Conservation (phyloP, 2,329 filamentous ascomycete species). For the Stagonosporopsis rhizophila region DNA sequence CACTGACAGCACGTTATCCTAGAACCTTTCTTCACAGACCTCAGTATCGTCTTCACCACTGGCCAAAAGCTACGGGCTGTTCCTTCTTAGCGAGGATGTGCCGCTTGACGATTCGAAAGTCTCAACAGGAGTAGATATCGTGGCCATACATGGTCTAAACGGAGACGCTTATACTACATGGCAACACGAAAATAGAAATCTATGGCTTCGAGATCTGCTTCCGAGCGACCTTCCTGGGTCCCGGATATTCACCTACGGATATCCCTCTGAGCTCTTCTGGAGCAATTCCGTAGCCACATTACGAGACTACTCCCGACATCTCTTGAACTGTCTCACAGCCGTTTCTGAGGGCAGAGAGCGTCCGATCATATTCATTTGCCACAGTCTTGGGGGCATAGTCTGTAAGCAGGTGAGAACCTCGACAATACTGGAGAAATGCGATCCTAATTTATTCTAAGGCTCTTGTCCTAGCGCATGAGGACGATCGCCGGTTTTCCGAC, state of each 20-base stretch:
- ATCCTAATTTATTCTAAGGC: too few species aligned
- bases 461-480: slow-evolving; percentile 1
- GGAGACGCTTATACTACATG: not conserved
- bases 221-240: not conserved
- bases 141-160: slow-evolving; percentile 1
- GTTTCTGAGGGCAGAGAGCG: not conserved
- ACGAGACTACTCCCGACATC: not conserved
- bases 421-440: too few species aligned
- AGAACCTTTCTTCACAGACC: too few species aligned
- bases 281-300: slow-evolving; percentile 3
- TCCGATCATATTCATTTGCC: not conserved
- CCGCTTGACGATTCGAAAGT: not conserved
- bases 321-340: not conserved
- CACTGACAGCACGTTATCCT: too few species aligned
- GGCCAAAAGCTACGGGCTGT: not conserved
- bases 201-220: not conserved
- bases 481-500: not conserved
- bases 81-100: not conserved
- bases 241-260: not conserved
- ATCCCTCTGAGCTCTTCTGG: slow-evolving; percentile 2
- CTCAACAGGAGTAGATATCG: not conserved
- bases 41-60: too few species aligned
- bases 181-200: not conserved
- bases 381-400: not conserved
- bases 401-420: not conserved